Percentiles rank a stretch among this genome's conserved stretches.
phyloP scores from a whole-genome alignment of 2,329 filamentous ascomycete species.

The Aphanocladium album region DNA sequence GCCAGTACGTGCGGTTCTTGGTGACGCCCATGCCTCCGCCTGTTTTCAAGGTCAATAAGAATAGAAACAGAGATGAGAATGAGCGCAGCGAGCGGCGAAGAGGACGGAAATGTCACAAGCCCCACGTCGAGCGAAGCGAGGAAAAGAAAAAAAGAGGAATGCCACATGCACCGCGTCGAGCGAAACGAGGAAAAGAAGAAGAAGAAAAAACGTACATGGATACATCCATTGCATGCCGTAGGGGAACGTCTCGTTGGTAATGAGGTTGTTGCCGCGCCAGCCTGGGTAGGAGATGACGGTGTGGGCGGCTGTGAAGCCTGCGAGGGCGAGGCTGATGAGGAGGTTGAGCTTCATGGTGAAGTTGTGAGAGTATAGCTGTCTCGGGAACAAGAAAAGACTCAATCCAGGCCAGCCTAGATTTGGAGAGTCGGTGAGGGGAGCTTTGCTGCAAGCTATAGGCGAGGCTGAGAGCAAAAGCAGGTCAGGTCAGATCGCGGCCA shows the following conservation, averaged over 20 bases:
- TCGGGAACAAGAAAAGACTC: neutral
- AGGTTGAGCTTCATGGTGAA: constrained; percentile 33
- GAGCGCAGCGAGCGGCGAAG: neutral
- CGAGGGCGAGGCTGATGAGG: constrained; percentile 37
- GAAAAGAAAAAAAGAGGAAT: neutral
- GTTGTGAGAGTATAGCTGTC: neutral
- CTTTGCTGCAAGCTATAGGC: neutral
- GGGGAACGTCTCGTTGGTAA: constrained; percentile 71
- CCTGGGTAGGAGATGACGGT: constrained; percentile 82
- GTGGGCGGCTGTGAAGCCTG: constrained; percentile 58
- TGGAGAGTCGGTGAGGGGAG: neutral
- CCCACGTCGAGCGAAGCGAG: neutral
- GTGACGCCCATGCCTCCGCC: constrained; percentile 78
- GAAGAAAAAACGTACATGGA: constrained; percentile 63
- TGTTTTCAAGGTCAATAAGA: no score
- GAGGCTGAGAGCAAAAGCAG: neutral
- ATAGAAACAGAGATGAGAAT: neutral
- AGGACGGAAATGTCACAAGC: no score
- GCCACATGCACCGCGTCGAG: neutral
- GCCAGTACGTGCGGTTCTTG: constrained; percentile 87
- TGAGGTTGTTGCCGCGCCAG: constrained; percentile 81
- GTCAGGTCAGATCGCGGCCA: neutral
- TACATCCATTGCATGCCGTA: constrained; percentile 96
- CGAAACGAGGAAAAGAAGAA: neutral
- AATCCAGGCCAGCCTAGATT: constrained; percentile 2